These are phyloP conservation scores for Colletotrichum sp. DNA, from an alignment of 2,329 filamentous ascomycete genomes.

Conservation along the genomic window DNA sequence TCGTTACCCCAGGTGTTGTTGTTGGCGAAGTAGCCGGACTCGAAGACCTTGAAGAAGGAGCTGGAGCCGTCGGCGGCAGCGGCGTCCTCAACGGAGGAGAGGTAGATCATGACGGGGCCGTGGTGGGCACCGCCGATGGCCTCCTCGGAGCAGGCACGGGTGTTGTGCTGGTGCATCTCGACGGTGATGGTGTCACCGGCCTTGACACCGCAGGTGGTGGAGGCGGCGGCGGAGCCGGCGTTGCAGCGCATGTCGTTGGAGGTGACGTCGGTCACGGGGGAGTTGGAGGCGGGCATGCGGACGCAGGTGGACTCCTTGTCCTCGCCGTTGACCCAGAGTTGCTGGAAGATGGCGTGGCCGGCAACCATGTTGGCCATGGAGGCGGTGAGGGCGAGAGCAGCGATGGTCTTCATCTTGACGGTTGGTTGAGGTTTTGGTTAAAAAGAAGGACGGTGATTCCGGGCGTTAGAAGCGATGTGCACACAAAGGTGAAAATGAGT, in stretches of 20 bases:
- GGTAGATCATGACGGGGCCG: conserved; percentile 54
- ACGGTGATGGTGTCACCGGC: conserved; percentile 45
- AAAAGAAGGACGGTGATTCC: conserved; percentile 12
- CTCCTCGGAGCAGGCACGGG: conserved; percentile 48
- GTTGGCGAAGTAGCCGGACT: conserved; percentile 36
- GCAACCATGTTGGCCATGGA: conserved; percentile 22
- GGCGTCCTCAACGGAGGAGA: conserved; percentile 52
- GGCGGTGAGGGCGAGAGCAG: conserved; percentile 12
- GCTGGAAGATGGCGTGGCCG: conserved; percentile 56
- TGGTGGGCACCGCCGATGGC: conserved; percentile 59
- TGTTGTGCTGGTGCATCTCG: conserved; percentile 50
- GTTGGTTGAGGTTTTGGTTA: neutral
- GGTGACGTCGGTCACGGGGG: conserved; percentile 42
- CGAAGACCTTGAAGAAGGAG: conserved; percentile 58
- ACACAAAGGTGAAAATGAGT: conserved; percentile 19
- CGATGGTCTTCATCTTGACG: conserved; percentile 18
- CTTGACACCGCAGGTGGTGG: conserved; percentile 27
- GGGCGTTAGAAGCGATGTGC: conserved; percentile 10
- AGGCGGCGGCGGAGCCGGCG: conserved; percentile 35
- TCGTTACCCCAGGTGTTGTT: conserved; percentile 23
- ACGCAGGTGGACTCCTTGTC: conserved; percentile 17
- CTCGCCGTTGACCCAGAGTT: conserved; percentile 48
- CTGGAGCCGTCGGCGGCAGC: conserved; percentile 44
- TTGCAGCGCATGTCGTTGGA: conserved; percentile 48
- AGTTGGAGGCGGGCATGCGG: conserved; percentile 36